A percentile compares a stretch with the other conserved stretches of the same genome.
Evolutionary conservation across 1,284 basidiomycete species (phyloP).

Genomic region (Tilletia setariae): DNA sequence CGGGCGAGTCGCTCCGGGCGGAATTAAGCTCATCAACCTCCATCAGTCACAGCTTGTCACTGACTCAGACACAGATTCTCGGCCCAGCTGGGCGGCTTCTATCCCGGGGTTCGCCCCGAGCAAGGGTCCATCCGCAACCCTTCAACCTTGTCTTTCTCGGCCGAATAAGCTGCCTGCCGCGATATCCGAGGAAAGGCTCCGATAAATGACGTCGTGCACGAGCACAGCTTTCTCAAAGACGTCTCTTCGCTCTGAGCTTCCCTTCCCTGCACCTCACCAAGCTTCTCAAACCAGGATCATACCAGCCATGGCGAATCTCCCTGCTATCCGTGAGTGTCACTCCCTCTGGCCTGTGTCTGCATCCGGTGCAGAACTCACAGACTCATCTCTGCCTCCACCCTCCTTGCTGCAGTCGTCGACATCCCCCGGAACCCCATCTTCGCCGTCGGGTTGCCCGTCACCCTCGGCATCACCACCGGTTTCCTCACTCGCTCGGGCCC

Average conservation of each 20-base stretch:
- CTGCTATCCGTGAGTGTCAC: conserved; percentile 36
- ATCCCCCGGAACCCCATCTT: conserved; percentile 43
- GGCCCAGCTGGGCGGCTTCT: too few species aligned
- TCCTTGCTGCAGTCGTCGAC: conserved; percentile 14
- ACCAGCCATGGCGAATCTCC: conserved; percentile 33
- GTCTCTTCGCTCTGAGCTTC: background rate
- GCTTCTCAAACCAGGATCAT: background rate
- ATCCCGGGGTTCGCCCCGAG: too few species aligned
- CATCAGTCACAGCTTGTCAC: too few species aligned
- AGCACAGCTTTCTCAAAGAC: background rate
- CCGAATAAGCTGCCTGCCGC: too few species aligned
- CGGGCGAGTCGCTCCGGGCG: too few species aligned
- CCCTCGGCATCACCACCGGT: conserved; percentile 29
- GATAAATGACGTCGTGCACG: background rate
- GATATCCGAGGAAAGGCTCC: background rate
- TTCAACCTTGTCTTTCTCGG: too few species aligned
- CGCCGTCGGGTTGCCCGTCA: conserved; percentile 44
- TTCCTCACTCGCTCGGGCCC: conserved; percentile 26
- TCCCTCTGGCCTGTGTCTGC: background rate
- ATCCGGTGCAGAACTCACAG: background rate
- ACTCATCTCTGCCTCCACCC: background rate
- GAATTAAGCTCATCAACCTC: too few species aligned
- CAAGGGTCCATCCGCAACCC: too few species aligned
- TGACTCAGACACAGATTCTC: too few species aligned
- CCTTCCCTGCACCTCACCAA: background rate